phyloP scores from a whole-genome alignment of 768 basidiomycete genomes.

The Strobilomyces echinocephalus region DNA sequence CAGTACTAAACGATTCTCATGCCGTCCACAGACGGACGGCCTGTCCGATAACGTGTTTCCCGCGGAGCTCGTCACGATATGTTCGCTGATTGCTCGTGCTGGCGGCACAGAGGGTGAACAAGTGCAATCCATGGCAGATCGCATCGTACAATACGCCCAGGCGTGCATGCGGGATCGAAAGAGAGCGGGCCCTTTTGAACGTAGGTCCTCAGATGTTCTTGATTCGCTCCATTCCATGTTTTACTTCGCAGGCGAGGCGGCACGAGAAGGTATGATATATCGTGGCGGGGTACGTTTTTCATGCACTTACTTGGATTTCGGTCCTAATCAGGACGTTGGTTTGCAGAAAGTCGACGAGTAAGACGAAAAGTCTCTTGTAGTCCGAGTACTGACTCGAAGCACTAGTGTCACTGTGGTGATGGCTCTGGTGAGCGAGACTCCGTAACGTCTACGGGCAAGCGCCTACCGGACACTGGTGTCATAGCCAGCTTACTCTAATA shows the following conservation, averaged over 20 bases:
- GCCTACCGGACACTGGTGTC: background rate
- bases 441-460: constrained; percentile 23
- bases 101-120: constrained; percentile 54
- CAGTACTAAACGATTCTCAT: constrained; percentile 3
- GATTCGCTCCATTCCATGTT: constrained; percentile 2
- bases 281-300: constrained; percentile 65
- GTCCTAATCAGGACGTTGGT: constrained; percentile 5
- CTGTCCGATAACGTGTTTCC: constrained; percentile 59
- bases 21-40: constrained; percentile 44
- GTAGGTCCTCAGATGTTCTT: constrained; percentile 36
- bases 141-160: constrained; percentile 63
- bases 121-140: constrained; percentile 68
- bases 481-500: background rate
- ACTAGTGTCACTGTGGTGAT: constrained; percentile 67
- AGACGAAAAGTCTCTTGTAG: constrained; percentile 25
- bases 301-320: constrained; percentile 1
- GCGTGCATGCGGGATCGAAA: constrained; percentile 64
- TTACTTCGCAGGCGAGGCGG: constrained; percentile 49
- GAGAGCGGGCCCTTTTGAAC: constrained; percentile 70
- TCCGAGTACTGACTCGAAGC: constrained; percentile 8
- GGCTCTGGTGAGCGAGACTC: constrained; percentile 61
- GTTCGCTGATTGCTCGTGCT: constrained; percentile 56
- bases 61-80: constrained; percentile 65
- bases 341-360: constrained; percentile 77
- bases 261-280: constrained; percentile 58